Evolutionary conservation across 2,329 filamentous ascomycete species (phyloP).

Genomic region (Beauveria sp.): DNA sequence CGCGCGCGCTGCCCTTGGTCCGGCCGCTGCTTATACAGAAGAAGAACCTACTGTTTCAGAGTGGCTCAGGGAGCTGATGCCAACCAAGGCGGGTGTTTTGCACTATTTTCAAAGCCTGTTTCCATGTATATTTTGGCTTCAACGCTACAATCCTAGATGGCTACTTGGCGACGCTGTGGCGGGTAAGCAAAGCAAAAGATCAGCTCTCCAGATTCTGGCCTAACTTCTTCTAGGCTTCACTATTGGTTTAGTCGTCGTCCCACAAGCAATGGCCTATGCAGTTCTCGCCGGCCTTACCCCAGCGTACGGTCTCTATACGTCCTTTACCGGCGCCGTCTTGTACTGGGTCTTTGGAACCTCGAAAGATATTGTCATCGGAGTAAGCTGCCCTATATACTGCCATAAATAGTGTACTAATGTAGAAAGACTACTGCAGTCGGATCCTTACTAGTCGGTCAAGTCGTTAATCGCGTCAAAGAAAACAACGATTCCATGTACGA

Average conservation of each 20-base stretch:
- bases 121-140: constrained; percentile 62
- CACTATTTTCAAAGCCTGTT: constrained; percentile 49
- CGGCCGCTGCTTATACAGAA: constrained; percentile 42
- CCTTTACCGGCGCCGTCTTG: constrained; percentile 70
- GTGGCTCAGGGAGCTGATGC: constrained; percentile 50
- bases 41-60: constrained; percentile 58
- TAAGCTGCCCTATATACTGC: constrained; percentile 18
- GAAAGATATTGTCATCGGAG: constrained; percentile 76
- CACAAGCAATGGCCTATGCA: constrained; percentile 76
- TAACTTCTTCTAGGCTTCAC: constrained; percentile 23
- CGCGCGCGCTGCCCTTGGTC: constrained; percentile 19
- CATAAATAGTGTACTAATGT: constrained; percentile 1
- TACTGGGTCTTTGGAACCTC: constrained; percentile 84
- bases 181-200: constrained; percentile 34
- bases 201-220: neutral
- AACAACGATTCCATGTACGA: constrained; percentile 26
- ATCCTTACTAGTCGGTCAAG: constrained; percentile 42
- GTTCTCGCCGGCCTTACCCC: constrained; percentile 59
- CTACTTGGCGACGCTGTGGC: constrained; percentile 65
- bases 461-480: constrained; percentile 31
- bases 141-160: constrained; percentile 66
- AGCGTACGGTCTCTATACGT: constrained; percentile 72
- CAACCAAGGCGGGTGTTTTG: constrained; percentile 36
- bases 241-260: constrained; percentile 63
- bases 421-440: constrained; percentile 48